Evolutionary conservation across 495 filamentous ascomycete genomes (phyloP), one percentile per base, ranked within the genome.

Genomic region (Tuber calosporum): DNA sequence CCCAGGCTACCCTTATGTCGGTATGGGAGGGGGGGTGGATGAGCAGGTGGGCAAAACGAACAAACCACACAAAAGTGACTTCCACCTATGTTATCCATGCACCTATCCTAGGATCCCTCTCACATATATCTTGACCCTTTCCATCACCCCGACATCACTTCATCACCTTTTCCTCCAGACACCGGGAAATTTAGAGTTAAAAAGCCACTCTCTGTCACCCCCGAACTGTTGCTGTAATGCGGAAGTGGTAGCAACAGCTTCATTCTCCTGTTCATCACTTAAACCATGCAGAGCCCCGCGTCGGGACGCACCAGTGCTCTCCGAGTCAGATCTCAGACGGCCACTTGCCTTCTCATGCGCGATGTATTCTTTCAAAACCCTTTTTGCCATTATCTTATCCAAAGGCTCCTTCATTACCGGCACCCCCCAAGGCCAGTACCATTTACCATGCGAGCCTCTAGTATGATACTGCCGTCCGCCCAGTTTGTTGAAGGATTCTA

Each of bases 171-270:
- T 1, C 41, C 13, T 1, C 41, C 15, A 19, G 41, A 43, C 13
- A 43, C 13, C 15, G 1, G 13, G 13, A 43, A 43, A 43, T 43
- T 43, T 43, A 43, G 41, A 43, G 41, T 48, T n/a, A 48, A 48
- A 7, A 48, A 19, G 41, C 41, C 17, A 43, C 41, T 19, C 15
- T 43, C 13, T 43, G 1, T 48, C 6, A 48, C 43, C 43, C n/a
- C 43, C 43, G 43, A 48, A 48, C 43, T 48, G 0, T 48, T 48
- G 43, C 43, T 5, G 0, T 48, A 1, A 4, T 20, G 20, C 20
- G 2, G 5, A 20, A 22, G 0, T 48, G 2, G 0, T 6, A 9
- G 43, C 43, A 1, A 7, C 0, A n/a, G 4, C 43, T 0, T 4
- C 3, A 22, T 6, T 5, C 20, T 1, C 1, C 19, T 22, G 19